phyloP scores from a whole-genome alignment of 139 green algal species.

The Coelastrella sp. region DNA sequence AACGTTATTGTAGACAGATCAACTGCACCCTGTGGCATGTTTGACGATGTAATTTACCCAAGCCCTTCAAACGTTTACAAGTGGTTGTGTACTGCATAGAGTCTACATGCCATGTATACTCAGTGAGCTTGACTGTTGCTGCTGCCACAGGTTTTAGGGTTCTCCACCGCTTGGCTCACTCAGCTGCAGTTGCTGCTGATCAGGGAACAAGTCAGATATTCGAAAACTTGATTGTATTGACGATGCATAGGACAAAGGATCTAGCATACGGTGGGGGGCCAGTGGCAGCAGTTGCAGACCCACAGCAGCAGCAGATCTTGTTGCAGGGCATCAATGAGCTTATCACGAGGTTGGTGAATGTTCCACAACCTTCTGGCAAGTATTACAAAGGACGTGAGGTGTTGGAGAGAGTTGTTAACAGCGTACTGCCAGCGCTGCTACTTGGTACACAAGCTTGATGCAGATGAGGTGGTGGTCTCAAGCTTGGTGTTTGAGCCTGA shows the following conservation, averaged over 20 bases:
- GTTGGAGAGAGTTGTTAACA: too few relatives aligned
- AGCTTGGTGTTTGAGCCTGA: too few relatives aligned
- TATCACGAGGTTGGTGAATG: background rate
- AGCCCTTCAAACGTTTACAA: background rate
- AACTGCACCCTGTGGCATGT: too few relatives aligned
- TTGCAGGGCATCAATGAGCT: background rate
- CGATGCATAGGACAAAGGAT: background rate
- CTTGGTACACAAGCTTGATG: too few relatives aligned
- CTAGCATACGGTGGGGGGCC: background rate
- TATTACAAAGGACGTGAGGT: background rate
- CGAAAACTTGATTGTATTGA: background rate
- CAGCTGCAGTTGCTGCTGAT: background rate
- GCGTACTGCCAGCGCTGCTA: too few relatives aligned
- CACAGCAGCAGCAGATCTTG: background rate
- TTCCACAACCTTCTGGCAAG: background rate
- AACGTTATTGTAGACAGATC: too few relatives aligned
- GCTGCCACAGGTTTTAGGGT: background rate
- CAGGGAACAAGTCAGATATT: background rate
- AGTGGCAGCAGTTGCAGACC: constrained; percentile 2
- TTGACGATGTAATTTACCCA: too few relatives aligned
- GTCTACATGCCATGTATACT: background rate
- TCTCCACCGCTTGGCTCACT: background rate
- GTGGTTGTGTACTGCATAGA: background rate
- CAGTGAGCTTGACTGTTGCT: background rate
- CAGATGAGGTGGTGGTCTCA: too few relatives aligned